Base-by-base conservation (phyloP, 331 rosid genomes). In the Phaseolus coccineus region DNA sequence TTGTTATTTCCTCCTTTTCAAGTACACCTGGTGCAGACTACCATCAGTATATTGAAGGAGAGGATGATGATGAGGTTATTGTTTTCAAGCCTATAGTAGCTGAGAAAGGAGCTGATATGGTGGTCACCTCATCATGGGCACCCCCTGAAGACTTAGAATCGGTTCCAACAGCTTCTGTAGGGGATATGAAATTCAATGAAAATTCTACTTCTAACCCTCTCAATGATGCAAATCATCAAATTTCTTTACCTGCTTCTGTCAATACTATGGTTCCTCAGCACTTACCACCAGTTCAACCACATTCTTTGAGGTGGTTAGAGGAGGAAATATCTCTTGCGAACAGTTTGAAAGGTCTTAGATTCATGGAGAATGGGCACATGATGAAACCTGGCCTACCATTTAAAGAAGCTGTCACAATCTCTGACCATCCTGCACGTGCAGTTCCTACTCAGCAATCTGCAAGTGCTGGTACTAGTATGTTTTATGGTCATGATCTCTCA, bases 51-150 rank as follows among this genome's bases (percentile, higher is more conserved):
- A 39, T 80, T 37, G 99, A 90, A 81, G 97, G 81, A 74, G 99
- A 96, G 68, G 98, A 96, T 7, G 97, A 96, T n/a, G 99, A 96
- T 14, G 99, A 96, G 81, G 97, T 96, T 28, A 96, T 96, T 82
- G 98, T 96, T 83, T 96, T 93, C 74, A 96, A 96, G 80, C 99
- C 99, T 62, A 44, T 87, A 39, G 85, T 85, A 69, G 72, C 92
- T 31, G 99, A 96, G 84, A 96, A 90, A 84, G 88, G 75, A 71
- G 72, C 84, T 57, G 93, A 91, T 70, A 67, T 50, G 46, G 56
- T 47, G 48, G 51, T 66, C 76, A 77, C 58, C 61, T 81, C 90
- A 24, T 69, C 88, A 51, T 66, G 80, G 88, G 80, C 53, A 22
- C 71, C 83, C 58, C 74, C 25, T 75, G 90, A 86, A 37, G 84